A percentile compares a stretch with the other conserved stretches of the same genome.
phyloP scores from a whole-genome alignment of 108 stramenopile species.

The Tribonema minus region DNA sequence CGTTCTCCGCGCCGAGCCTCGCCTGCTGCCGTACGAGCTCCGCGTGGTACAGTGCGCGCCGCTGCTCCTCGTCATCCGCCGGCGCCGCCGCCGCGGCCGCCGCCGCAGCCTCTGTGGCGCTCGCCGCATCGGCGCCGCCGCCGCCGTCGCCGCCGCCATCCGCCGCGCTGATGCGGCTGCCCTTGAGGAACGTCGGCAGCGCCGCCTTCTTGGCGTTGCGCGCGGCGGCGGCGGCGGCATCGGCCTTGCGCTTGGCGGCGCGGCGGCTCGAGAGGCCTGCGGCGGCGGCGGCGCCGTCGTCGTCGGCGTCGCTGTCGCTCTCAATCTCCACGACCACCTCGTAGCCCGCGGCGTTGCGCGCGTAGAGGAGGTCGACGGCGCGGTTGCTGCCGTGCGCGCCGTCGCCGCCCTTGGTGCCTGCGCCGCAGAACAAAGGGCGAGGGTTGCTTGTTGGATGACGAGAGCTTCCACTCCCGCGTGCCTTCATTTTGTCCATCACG shows the following conservation, averaged over 20 bases:
- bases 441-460: too few relatives aligned
- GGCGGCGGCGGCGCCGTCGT: neutral
- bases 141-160: neutral
- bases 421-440: neutral
- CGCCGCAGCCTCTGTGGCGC: too few relatives aligned
- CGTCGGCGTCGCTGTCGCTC: constrained; percentile 20
- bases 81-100: too few relatives aligned
- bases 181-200: constrained; percentile 20
- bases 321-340: constrained; percentile 40
- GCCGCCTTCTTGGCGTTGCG: constrained; percentile 24
- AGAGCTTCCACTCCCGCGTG: neutral
- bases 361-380: constrained; percentile 28
- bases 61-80: too few relatives aligned
- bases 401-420: neutral
- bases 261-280: constrained; percentile 10
- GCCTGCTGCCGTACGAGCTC: too few relatives aligned
- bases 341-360: constrained; percentile 26
- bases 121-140: neutral
- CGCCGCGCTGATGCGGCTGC: constrained; percentile 2
- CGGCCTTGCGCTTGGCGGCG: constrained; percentile 29
- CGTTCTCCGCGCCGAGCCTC: too few relatives aligned
- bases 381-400: neutral
- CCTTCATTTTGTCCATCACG: too few relatives aligned
- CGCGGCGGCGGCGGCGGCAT: constrained; percentile 17
- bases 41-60: too few relatives aligned